Evolutionary conservation across 2,329 filamentous ascomycete species (phyloP).

Genomic region (Podosphaera aphanis): DNA sequence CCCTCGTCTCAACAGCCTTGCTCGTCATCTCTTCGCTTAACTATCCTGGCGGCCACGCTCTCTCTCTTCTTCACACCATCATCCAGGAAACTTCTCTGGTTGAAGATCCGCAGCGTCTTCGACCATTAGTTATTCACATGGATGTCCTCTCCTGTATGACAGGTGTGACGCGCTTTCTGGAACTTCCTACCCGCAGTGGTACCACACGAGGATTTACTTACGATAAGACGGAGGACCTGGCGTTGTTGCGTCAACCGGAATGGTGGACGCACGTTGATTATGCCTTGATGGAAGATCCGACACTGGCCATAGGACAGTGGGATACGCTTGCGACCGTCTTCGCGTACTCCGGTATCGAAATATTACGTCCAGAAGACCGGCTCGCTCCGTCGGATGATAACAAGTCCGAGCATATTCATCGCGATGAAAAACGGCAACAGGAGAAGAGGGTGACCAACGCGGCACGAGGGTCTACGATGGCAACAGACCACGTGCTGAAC

Average conservation of each 20-base stretch:
- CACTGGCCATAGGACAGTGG: constrained; percentile 28
- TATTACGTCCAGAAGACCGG: constrained; percentile 25
- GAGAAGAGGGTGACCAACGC: constrained; percentile 7
- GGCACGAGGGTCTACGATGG: constrained; percentile 2
- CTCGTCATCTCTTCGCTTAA: constrained; percentile 68
- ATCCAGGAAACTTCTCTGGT: constrained; percentile 10
- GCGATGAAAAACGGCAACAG: constrained; percentile 2
- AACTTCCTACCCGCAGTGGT: constrained; percentile 7
- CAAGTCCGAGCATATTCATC: constrained; percentile 6
- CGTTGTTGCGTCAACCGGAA: constrained; percentile 20
- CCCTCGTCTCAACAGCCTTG: constrained; percentile 38
- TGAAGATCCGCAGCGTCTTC: background rate
- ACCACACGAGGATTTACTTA: constrained; percentile 16
- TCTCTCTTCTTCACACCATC: constrained; percentile 27
- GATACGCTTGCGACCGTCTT: constrained; percentile 30
- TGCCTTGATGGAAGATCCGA: constrained; percentile 30
- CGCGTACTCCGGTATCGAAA: constrained; percentile 33
- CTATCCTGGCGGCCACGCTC: constrained; percentile 74
- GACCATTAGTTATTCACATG: constrained; percentile 28
- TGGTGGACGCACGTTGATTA: constrained; percentile 47
- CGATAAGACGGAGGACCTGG: constrained; percentile 37
- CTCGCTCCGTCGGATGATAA: constrained; percentile 3
- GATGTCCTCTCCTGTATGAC: constrained; percentile 50
- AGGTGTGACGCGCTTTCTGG: constrained; percentile 41
- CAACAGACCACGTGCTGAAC: constrained; percentile 7